Conservation (phyloP, 306 rosid species). For the Casuarina equisetifolia region DNA sequence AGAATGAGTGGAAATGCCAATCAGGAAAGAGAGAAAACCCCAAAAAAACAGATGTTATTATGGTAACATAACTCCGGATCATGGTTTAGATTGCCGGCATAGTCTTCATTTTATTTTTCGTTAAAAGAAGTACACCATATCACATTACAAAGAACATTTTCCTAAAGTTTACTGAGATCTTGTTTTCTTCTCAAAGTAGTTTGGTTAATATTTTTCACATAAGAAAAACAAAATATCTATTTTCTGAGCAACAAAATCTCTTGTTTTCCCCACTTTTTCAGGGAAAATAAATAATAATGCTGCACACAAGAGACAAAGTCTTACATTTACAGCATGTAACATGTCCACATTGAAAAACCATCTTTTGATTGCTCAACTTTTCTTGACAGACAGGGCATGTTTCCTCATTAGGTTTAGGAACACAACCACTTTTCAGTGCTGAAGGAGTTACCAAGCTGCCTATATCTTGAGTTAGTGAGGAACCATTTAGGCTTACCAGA, state of each 20-base stretch:
- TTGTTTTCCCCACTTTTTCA: not conserved
- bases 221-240: not conserved
- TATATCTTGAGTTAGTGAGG: conserved; percentile 46
- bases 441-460: conserved; percentile 34
- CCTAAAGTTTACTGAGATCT: not conserved
- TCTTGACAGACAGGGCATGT: conserved; percentile 95
- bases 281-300: conserved; percentile 9
- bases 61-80: not conserved
- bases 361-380: conserved; percentile 67
- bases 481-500: conserved; percentile 36
- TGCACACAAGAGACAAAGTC: conserved; percentile 29
- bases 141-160: not conserved
- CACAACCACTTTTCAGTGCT: conserved; percentile 40
- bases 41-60: not conserved
- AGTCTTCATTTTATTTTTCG: not conserved
- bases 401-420: conserved; percentile 59
- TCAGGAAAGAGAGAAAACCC: conserved; percentile 5
- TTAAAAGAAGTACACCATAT: not conserved
- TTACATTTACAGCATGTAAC: conserved; percentile 93
- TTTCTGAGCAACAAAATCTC: conserved; percentile 19
- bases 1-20: not conserved
- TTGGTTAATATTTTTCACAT: not conserved
- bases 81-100: not conserved
- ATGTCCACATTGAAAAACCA: conserved; percentile 98
- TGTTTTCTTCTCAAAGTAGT: not conserved